Conservation (phyloP, 164 flowering plant species). For the Paratinospora sagittata region DNA sequence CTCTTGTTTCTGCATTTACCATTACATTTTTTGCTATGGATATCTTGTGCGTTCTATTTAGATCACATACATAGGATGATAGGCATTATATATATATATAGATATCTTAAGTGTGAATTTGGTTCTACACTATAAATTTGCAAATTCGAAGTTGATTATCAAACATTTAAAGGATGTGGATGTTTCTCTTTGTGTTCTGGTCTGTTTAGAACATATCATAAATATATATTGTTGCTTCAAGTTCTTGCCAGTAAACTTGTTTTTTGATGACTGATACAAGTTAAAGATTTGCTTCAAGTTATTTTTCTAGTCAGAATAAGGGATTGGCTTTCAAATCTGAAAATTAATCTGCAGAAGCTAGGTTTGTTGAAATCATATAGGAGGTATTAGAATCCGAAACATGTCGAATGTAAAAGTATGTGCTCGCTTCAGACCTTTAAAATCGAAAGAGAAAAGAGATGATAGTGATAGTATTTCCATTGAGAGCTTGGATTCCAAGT, state of each 20-base stretch:
- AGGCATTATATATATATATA: too few species aligned
- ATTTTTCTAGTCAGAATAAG: neutral
- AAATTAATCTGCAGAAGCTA: neutral
- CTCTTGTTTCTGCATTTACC: too few species aligned
- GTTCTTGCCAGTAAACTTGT: neutral
- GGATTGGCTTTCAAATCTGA: slow-evolving; percentile 3
- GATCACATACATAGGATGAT: too few species aligned
- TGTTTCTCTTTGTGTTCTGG: neutral
- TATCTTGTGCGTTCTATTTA: too few species aligned
- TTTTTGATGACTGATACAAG: neutral
- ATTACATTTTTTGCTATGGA: too few species aligned
- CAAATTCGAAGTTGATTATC: neutral
- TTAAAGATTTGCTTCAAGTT: too few species aligned
- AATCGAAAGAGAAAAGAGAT: slow-evolving; percentile 50
- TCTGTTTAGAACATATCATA: neutral
- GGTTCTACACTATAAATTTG: too few species aligned
- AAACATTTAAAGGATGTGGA: neutral
- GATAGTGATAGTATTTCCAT: slow-evolving; percentile 43
- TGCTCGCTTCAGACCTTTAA: too few species aligned
- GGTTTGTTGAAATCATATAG: neutral
- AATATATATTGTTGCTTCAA: neutral
- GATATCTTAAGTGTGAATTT: too few species aligned
- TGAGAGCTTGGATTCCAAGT: slow-evolving; percentile 38
- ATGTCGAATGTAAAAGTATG: slow-evolving; percentile 63
- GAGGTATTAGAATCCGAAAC: slow-evolving; percentile 2